Conservation (phyloP, 2,329 filamentous ascomycete genomes). For the Chrysoporthe austroafricana region DNA sequence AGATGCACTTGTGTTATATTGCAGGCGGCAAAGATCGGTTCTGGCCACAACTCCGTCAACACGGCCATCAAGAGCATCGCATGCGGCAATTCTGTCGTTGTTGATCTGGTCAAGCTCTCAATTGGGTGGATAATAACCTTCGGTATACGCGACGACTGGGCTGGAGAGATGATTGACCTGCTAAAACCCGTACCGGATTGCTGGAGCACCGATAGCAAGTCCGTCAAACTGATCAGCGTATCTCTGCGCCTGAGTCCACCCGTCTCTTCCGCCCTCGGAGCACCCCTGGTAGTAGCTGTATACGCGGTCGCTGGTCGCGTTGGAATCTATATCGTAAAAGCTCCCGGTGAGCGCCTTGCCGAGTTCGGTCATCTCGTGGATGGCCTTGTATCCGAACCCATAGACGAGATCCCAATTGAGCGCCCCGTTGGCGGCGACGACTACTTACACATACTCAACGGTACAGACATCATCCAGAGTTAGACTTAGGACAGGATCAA, state of each 20-base stretch:
- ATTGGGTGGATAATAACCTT: constrained; percentile 44
- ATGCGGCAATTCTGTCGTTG: constrained; percentile 57
- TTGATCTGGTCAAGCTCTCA: constrained; percentile 50
- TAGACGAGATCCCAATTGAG: constrained; percentile 54
- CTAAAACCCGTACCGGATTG: constrained; percentile 44
- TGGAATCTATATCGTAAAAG: constrained; percentile 40
- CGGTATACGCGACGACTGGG: constrained; percentile 36
- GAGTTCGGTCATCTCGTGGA: constrained; percentile 54
- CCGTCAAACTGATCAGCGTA: constrained; percentile 58
- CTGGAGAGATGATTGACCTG: constrained; percentile 46
- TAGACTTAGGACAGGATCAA: not conserved
- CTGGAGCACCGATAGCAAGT: constrained; percentile 48
- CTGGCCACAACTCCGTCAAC: constrained; percentile 47
- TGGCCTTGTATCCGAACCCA: constrained; percentile 56
- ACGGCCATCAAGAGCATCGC: constrained; percentile 48
- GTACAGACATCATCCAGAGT: constrained; percentile 13
- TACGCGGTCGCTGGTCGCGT: not conserved
- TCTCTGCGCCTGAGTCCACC: constrained; percentile 50
- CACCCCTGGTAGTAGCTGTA: constrained; percentile 55
- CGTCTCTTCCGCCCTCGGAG: constrained; percentile 58
- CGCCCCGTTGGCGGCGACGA: constrained; percentile 51
- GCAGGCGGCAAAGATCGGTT: constrained; percentile 42
- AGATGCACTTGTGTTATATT: constrained; percentile 35
- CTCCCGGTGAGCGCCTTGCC: constrained; percentile 48
- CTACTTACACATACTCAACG: too few species aligned